Conservation (phyloP, 2,329 filamentous ascomycete genomes). For the Scedosporium minutisporum region DNA sequence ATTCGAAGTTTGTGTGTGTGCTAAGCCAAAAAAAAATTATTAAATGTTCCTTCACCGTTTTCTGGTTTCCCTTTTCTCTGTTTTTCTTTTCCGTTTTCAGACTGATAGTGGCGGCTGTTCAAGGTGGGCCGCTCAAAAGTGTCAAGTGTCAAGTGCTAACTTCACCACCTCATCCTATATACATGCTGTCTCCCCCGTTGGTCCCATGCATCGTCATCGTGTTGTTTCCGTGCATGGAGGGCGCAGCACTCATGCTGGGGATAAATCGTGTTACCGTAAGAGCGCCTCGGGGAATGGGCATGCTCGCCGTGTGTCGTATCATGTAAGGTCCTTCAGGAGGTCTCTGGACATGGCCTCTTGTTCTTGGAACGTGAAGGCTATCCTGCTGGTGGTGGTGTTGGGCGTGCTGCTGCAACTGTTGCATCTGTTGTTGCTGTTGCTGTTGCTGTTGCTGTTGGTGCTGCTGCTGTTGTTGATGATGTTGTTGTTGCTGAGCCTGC, state of each 20-base stretch:
- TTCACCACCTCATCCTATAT: constrained; percentile 32
- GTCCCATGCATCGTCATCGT: constrained; percentile 33
- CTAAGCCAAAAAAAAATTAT: neutral
- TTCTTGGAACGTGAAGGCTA: constrained; percentile 33
- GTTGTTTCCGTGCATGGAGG: constrained; percentile 28
- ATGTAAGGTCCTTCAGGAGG: constrained; percentile 29
- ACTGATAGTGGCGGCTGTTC: neutral
- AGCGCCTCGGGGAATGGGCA: constrained; percentile 23
- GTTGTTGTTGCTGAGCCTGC: constrained; percentile 12
- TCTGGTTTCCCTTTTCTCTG: neutral
- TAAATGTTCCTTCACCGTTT: neutral
- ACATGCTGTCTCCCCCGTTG: constrained; percentile 39
- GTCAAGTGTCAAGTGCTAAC: neutral
- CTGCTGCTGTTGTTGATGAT: constrained; percentile 11
- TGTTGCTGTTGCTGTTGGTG: constrained; percentile 34
- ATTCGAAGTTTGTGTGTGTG: neutral
- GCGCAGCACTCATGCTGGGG: constrained; percentile 30
- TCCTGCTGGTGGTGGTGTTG: constrained; percentile 19
- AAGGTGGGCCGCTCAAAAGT: neutral
- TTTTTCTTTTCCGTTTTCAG: neutral
- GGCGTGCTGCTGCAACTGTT: neutral
- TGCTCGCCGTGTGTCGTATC: constrained; percentile 29
- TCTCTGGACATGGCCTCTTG: constrained; percentile 25
- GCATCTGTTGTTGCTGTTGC: constrained; percentile 11
- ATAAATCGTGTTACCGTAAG: constrained; percentile 34